Conservation (phyloP, 768 basidiomycete genomes). For the Auriscalpium orientale region DNA sequence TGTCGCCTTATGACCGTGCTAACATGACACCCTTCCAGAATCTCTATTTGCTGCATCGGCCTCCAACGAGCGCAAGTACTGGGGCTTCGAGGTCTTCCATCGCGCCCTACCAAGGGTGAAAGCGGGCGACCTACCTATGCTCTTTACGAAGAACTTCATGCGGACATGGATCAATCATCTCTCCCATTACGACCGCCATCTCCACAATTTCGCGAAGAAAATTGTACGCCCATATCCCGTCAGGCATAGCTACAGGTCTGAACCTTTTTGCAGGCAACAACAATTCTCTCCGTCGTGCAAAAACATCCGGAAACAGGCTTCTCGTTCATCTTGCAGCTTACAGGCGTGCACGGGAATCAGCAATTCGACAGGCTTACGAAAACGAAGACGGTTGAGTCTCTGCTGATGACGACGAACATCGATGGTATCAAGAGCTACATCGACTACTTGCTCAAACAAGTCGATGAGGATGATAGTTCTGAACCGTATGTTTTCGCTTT, state of each 20-base stretch:
- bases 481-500: constrained; percentile 31
- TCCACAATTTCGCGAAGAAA: constrained; percentile 83
- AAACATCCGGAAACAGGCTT: constrained; percentile 76
- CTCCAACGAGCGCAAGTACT: constrained; percentile 84
- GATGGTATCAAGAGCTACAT: constrained; percentile 76
- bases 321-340: constrained; percentile 76
- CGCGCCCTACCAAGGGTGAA: constrained; percentile 65
- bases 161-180: constrained; percentile 96
- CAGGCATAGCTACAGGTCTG: too few species aligned
- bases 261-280: constrained; percentile 43
- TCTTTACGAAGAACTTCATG: constrained; percentile 95
- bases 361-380: constrained; percentile 90
- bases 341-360: constrained; percentile 72
- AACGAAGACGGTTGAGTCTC: constrained; percentile 86
- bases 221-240: constrained; percentile 44
- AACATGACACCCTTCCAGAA: constrained; percentile 40
- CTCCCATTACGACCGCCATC: constrained; percentile 76
- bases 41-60: constrained; percentile 79
- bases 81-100: constrained; percentile 92
- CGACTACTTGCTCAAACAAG: constrained; percentile 55
- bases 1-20: neutral
- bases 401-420: constrained; percentile 65
- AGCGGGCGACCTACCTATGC: constrained; percentile 63
- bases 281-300: constrained; percentile 69
- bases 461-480: constrained; percentile 39